These are phyloP conservation scores for Hyaloscypha hepaticicola DNA, from an alignment of 495 filamentous ascomycete genomes.

Conservation along the genomic window DNA sequence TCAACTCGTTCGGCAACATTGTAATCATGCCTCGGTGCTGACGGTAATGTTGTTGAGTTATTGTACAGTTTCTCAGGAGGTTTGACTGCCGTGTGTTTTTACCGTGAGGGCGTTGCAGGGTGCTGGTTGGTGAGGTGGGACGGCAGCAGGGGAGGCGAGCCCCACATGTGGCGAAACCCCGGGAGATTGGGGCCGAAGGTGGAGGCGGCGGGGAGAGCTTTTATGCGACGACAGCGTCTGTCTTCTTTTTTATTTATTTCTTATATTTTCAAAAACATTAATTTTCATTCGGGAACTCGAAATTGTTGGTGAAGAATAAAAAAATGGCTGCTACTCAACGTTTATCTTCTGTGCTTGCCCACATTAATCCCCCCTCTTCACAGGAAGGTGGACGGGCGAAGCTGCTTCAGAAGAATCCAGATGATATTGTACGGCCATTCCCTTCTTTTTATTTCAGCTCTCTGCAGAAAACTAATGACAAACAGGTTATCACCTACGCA, in stretches of 20 bases:
- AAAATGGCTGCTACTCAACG: constrained; percentile 23
- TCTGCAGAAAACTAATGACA: neutral
- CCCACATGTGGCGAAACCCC: constrained; percentile 5
- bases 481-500: constrained; percentile 80
- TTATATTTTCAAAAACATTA: neutral
- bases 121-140: neutral
- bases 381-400: constrained; percentile 25
- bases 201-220: neutral
- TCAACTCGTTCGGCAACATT: neutral
- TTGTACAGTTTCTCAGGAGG: neutral
- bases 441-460: neutral
- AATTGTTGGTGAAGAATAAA: neutral
- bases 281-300: neutral
- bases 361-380: constrained; percentile 27
- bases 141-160: neutral
- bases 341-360: constrained; percentile 19
- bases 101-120: neutral
- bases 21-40: neutral
- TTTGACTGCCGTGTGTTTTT: constrained; percentile 1
- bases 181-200: neutral
- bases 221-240: constrained; percentile 26
- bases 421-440: constrained; percentile 53
- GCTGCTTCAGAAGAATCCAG: constrained; percentile 31
- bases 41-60: neutral
- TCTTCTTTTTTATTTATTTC: constrained; percentile 1